These are phyloP conservation scores for Candida arabinofermentans DNA, from an alignment of 805 yeast species.

Conservation along the genomic window DNA sequence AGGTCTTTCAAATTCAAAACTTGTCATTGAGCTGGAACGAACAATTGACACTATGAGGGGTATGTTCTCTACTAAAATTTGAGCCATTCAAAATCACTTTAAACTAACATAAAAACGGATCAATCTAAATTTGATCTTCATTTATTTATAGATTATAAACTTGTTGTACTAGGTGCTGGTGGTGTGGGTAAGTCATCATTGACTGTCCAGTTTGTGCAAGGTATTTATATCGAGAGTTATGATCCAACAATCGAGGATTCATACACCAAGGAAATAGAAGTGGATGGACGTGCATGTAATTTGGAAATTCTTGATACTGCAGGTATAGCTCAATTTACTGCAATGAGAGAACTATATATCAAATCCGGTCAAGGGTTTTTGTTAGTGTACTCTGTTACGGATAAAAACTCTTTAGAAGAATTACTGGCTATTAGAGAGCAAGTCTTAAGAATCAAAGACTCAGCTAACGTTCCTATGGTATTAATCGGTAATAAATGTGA, in stretches of 20 bases:
- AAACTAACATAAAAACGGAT: too few relatives aligned
- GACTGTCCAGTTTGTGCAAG: slow-evolving; percentile 89
- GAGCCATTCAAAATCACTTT: too few relatives aligned
- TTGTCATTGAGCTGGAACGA: too few relatives aligned
- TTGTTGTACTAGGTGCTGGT: slow-evolving; percentile 93
- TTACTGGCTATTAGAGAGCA: slow-evolving; percentile 77
- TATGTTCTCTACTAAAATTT: background rate
- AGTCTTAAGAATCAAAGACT: slow-evolving; percentile 77
- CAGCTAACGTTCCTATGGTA: slow-evolving; percentile 78
- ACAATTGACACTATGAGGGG: background rate
- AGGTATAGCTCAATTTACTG: slow-evolving; percentile 83
- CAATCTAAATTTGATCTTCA: too few relatives aligned
- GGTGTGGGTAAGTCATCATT: slow-evolving; percentile 96
- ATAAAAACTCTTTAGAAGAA: slow-evolving; percentile 67
- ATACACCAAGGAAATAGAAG: slow-evolving; percentile 80
- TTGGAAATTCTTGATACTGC: slow-evolving; percentile 72
- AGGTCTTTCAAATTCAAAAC: too few relatives aligned
- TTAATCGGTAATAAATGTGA: slow-evolving; percentile 91
- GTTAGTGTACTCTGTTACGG: slow-evolving; percentile 56
- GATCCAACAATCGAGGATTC: slow-evolving; percentile 98
- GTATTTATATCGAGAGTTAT: slow-evolving; percentile 83
- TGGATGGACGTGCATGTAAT: slow-evolving; percentile 84
- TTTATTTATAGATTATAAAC: slow-evolving; percentile 61
- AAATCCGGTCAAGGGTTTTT: slow-evolving; percentile 79
- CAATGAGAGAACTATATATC: slow-evolving; percentile 87